Evolutionary conservation across 257 asterid species (phyloP), one percentile per base, ranked within the genome.

Genomic region (Solanum bulbocastanum): DNA sequence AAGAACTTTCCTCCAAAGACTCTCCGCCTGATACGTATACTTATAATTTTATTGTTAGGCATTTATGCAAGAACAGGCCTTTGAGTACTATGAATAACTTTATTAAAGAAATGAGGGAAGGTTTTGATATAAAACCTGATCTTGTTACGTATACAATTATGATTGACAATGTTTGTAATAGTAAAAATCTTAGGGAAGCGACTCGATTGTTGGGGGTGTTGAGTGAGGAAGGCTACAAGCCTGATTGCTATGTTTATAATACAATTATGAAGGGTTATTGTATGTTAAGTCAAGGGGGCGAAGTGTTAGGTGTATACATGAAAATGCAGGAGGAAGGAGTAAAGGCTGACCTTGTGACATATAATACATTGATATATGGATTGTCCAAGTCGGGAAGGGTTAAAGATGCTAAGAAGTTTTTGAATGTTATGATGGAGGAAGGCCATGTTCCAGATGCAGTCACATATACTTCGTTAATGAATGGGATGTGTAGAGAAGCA

Each of bases 241-340:
- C 98, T 32, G 98, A 97, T 92, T 91, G 93, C 91, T 97, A 95
- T 68, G 98, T 96, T 87, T 97, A 93, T 87, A 97, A 96, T 88
- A 97, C 99, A 20, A 95, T 96, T 74, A 96, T 96, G 99, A 97
- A 96, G 91, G 99, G 99, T 30, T 92, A 95, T 92, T 92, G 98
- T 88, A 88, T 83, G 91, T 89, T 96, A 91, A 91, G 92, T 88
- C 94, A 90, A 87, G 96, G 98, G 6, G 88, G 95, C 33, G 95
- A 94, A 62, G 96, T 94, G 22, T 81, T 97, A 89, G 93, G 90
- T 65, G 98, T 97, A 88, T 97, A 96, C 87, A 92, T 92, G 90
- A 94, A 90, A 91, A 97, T 97, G 99, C 92, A 83, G 93, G 95
- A 94, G 23, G 96, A 95, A 89, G 96, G 95, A 83, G 91, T 97